These are phyloP conservation scores for Kodamaea suecica DNA, from an alignment of 1,139 yeast species.

Conservation along the genomic window DNA sequence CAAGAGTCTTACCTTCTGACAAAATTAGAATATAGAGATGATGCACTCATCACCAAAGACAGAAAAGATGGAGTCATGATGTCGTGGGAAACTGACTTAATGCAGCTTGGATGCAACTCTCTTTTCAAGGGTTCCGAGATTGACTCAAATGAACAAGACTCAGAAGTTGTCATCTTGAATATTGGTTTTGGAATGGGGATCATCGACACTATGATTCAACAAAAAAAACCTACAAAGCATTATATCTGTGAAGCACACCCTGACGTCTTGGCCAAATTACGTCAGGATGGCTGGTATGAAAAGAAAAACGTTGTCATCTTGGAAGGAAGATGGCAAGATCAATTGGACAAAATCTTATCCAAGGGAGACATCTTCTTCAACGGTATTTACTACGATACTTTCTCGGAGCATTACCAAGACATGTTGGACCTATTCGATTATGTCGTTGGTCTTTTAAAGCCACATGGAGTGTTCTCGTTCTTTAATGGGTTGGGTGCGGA, in stretches of 20 bases:
- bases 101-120: slow-evolving; percentile 76
- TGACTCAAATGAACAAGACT: slow-evolving; percentile 29
- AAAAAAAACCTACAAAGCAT: slow-evolving; percentile 59
- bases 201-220: slow-evolving; percentile 75
- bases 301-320: slow-evolving; percentile 68
- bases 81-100: slow-evolving; percentile 89
- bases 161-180: slow-evolving; percentile 59
- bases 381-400: slow-evolving; percentile 92
- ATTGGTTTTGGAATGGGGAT: slow-evolving; percentile 98
- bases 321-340: slow-evolving; percentile 91
- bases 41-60: slow-evolving; percentile 67
- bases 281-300: slow-evolving; percentile 79
- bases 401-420: slow-evolving; percentile 81
- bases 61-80: slow-evolving; percentile 93
- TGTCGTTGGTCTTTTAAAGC: slow-evolving; percentile 77
- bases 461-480: slow-evolving; percentile 80
- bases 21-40: slow-evolving; percentile 65
- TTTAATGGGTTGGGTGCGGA: slow-evolving; percentile 98
- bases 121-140: slow-evolving; percentile 43
- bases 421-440: slow-evolving; percentile 82
- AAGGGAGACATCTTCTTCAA: slow-evolving; percentile 69
- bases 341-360: slow-evolving; percentile 60
- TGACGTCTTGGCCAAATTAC: slow-evolving; percentile 70
- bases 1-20: slow-evolving; percentile 66
- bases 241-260: slow-evolving; percentile 96